Percentiles rank a stretch among this genome's conserved stretches.
phyloP scores from a whole-genome alignment of 2,329 filamentous ascomycete species.

The Stemphylium vesicarium region DNA sequence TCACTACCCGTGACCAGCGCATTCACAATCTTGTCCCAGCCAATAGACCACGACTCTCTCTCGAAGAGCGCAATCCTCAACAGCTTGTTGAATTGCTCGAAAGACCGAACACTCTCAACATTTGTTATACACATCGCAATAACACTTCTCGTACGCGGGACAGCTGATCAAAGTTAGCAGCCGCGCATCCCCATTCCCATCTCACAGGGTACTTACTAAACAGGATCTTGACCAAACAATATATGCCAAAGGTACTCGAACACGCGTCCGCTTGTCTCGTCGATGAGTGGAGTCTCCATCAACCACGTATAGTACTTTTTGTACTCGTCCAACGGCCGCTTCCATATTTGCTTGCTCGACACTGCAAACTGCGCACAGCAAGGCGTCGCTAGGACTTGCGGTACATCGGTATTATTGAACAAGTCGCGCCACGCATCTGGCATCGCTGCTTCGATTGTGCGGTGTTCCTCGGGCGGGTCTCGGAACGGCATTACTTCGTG shows the following conservation, averaged over 20 bases:
- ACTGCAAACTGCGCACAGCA: slow-evolving; percentile 54
- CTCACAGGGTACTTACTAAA: slow-evolving; percentile 24
- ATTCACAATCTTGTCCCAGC: no score
- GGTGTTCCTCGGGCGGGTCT: slow-evolving; percentile 23
- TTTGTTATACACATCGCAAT: slow-evolving; percentile 30
- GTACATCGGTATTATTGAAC: slow-evolving; percentile 19
- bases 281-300: slow-evolving; percentile 28
- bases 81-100: no score
- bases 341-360: slow-evolving; percentile 34
- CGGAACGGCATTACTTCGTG: slow-evolving; percentile 47
- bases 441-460: slow-evolving; percentile 22
- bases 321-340: slow-evolving; percentile 37
- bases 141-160: slow-evolving; percentile 25
- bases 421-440: slow-evolving; percentile 25
- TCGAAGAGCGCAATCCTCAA: no score
- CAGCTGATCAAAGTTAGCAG: slow-evolving; percentile 22
- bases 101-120: background rate
- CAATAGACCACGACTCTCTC: no score
- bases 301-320: slow-evolving; percentile 30
- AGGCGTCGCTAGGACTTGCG: slow-evolving; percentile 49
- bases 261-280: slow-evolving; percentile 28
- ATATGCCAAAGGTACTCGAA: slow-evolving; percentile 40
- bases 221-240: slow-evolving; percentile 29
- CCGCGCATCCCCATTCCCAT: background rate
- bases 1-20: no score